Evolutionary conservation across 2,329 filamentous ascomycete genomes (phyloP).

Genomic region (Botrytis hyacinthi): DNA sequence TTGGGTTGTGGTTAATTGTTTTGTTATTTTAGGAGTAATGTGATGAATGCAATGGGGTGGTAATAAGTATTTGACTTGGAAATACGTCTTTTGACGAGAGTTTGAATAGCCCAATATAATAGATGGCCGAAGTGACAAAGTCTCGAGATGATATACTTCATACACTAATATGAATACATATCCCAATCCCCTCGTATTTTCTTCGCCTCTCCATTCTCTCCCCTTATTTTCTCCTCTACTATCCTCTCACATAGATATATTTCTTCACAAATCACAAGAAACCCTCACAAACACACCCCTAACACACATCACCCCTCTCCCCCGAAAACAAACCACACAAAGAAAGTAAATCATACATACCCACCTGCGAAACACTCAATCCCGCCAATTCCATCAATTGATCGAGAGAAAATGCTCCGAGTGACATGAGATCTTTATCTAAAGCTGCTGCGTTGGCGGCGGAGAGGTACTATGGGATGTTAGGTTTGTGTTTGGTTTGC

Average conservation of each 20-base stretch:
- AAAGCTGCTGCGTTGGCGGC: slow-evolving; percentile 85
- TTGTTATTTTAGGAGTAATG: too few species aligned
- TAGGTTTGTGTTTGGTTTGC: background rate
- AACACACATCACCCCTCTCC: background rate
- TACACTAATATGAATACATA: background rate
- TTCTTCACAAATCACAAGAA: background rate
- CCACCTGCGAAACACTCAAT: slow-evolving; percentile 85
- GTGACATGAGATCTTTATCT: slow-evolving; percentile 91
- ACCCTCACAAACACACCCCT: background rate
- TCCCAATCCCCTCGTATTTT: background rate
- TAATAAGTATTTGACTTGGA: background rate
- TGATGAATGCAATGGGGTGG: too few species aligned
- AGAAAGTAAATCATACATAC: slow-evolving; percentile 46
- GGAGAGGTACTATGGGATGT: slow-evolving; percentile 65
- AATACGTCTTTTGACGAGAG: background rate
- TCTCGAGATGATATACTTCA: background rate
- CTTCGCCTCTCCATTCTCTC: background rate
- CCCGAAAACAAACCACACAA: background rate
- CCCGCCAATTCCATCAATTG: slow-evolving; percentile 97
- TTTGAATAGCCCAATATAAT: background rate
- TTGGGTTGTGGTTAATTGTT: background rate
- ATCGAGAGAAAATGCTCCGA: slow-evolving; percentile 84
- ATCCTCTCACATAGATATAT: too few species aligned
- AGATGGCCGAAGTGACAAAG: background rate
- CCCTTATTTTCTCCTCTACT: accelerated